phyloP scores from a whole-genome alignment of 2,329 filamentous ascomycete genomes.

The Sclerotinia trifoliorum region DNA sequence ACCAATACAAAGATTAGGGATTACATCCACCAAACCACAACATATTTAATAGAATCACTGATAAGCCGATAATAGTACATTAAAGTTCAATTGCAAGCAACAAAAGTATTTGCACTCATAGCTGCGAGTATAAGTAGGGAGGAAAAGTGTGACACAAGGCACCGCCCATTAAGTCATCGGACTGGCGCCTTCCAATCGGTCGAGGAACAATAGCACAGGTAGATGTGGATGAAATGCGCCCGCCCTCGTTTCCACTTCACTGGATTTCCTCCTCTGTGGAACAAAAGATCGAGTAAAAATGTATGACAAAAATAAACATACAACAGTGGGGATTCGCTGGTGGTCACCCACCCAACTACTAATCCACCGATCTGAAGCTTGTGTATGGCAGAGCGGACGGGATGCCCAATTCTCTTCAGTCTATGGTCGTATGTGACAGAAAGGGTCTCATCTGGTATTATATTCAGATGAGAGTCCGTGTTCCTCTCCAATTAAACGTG shows the following conservation, averaged over 20 bases:
- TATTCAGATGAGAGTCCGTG: neutral
- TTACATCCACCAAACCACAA: no score
- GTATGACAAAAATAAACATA: neutral
- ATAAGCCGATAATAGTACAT: no score
- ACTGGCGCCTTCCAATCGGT: neutral
- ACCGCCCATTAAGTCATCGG: neutral
- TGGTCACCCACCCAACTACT: slow-evolving; percentile 38
- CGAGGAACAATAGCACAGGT: neutral
- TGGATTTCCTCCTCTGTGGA: neutral
- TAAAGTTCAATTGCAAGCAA: no score
- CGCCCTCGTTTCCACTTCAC: neutral
- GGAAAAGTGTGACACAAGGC: neutral
- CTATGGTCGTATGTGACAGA: slow-evolving; percentile 34
- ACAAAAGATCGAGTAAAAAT: neutral
- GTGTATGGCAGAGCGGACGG: slow-evolving; percentile 37
- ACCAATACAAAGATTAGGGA: no score
- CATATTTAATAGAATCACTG: no score
- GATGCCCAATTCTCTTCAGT: slow-evolving; percentile 36
- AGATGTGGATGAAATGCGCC: neutral
- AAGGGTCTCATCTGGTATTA: neutral
- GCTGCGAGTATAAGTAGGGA: no score
- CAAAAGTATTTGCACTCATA: no score
- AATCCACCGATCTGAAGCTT: slow-evolving; percentile 37
- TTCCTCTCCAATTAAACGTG: neutral
- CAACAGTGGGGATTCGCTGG: slow-evolving; percentile 27